These are phyloP conservation scores for Arabis alpina DNA, from an alignment of 345 rosid genomes.

Conservation along the genomic window DNA sequence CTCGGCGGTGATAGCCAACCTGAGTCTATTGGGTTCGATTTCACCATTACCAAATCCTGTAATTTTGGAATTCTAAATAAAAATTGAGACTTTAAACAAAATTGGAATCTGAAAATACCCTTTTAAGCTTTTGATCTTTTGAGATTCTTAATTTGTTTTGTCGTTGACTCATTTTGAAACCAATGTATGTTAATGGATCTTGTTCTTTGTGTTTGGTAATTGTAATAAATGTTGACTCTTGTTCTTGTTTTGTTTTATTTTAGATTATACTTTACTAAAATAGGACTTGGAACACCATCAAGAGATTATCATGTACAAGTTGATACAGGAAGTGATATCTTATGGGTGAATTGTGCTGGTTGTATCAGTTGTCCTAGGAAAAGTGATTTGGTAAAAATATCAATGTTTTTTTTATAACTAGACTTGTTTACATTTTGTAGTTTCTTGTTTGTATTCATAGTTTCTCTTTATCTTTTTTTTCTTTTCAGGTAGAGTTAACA, in stretches of 20 bases:
- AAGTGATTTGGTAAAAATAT: slow-evolving; percentile 72
- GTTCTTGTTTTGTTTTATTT: slow-evolving; percentile 29
- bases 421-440: no score
- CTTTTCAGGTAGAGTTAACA: slow-evolving; percentile 61
- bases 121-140: slow-evolving; percentile 23
- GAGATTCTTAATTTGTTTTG: slow-evolving; percentile 30
- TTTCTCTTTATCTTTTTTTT: not conserved
- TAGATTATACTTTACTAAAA: slow-evolving; percentile 81
- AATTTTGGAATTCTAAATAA: not conserved
- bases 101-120: slow-evolving; percentile 23
- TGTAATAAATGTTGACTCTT: slow-evolving; percentile 24
- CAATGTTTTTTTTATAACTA: not conserved
- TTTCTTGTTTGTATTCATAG: slow-evolving; percentile 3
- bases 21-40: slow-evolving; percentile 61
- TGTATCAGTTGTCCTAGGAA: slow-evolving; percentile 77
- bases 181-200: not conserved
- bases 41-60: slow-evolving; percentile 20
- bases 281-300: slow-evolving; percentile 80
- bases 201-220: slow-evolving; percentile 6
- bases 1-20: slow-evolving; percentile 91
- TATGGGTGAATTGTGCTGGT: slow-evolving; percentile 89
- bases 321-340: slow-evolving; percentile 93
- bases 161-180: not conserved
- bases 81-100: slow-evolving; percentile 8
- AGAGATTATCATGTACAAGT: slow-evolving; percentile 82